Evolutionary conservation across 1,284 basidiomycete genomes (phyloP), one percentile per base, ranked within the genome.

Genomic region (Amylostereum chailletii): DNA sequence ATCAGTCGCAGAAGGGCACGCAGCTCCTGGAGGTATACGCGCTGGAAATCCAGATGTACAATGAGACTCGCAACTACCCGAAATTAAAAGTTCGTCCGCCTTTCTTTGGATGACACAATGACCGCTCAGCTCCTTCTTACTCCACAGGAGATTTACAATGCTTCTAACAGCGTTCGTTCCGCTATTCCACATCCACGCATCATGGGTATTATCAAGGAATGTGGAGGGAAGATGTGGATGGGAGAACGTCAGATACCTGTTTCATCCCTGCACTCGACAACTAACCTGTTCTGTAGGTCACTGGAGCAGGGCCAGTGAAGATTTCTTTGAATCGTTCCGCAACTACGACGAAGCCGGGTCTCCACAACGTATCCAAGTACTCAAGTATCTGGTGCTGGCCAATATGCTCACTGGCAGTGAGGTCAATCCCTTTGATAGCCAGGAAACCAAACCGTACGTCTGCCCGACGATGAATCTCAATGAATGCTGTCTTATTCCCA

Each of bases 191-290:
- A 99, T 69, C 96, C 96, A 5, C 83, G 94, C 30, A 98, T 99
- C 62, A 94, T 98, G 88, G 96, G 95, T 47, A 90, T 98, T 48
- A 99, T 99, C 68, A 92, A 94, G 62, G 96, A 99, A 67, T 98
- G 95, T 58, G 96, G 96, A 9, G 96, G 96, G 5, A 99, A 99
- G 71, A 99, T 99, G 96, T 97, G 96, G 92, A 99, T 99, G 96
- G 92, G 91, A 51, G 96, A 99, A 74, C 90, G 94, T 89, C 65
- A 59, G 86, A 74, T 3, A 8, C 4, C 10, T 52, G 32, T n/a
- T 26, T 41, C 33, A 33, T 40, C 44, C 34, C 39, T 27, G 30
- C 5, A 41, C 9, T 48, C 34, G 34, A 34, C 47, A 38, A 33
- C 8, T 36, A 26, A 43, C 30, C 37, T 29, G 46, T 51, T 39